Evolutionary conservation across 106 monocot species (phyloP).

Genomic region (Cymbidium sinense): DNA sequence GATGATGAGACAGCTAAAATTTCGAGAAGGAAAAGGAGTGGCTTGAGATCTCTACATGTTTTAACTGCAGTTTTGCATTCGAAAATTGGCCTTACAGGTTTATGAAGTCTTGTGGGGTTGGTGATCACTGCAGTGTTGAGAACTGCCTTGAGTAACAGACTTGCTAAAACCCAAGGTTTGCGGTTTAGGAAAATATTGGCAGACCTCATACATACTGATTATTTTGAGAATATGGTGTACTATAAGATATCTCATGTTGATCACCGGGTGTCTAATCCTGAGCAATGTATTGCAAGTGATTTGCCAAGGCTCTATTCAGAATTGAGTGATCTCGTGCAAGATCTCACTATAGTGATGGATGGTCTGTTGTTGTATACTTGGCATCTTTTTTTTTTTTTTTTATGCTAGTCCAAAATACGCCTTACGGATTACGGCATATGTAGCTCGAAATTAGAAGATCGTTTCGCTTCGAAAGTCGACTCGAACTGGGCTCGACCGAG

Average conservation of each 20-base stretch:
- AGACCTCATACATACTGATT: slow-evolving; percentile 74
- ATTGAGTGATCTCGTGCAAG: slow-evolving; percentile 96
- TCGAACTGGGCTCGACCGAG: too few relatives aligned
- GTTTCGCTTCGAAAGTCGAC: too few relatives aligned
- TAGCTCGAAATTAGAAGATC: too few relatives aligned
- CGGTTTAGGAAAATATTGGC: slow-evolving; percentile 91
- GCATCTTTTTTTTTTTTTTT: slow-evolving; percentile 97
- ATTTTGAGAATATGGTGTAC: slow-evolving; percentile 99
- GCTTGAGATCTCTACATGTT: slow-evolving; percentile 73
- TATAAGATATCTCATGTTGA: slow-evolving; percentile 99
- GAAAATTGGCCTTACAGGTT: slow-evolving; percentile 50
- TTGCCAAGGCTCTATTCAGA: slow-evolving; percentile 89
- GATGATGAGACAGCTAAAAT: slow-evolving; percentile 25
- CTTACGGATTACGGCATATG: slow-evolving; percentile 97
- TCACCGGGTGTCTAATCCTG: slow-evolving; percentile 72
- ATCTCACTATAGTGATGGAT: slow-evolving; percentile 83
- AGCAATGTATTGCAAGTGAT: slow-evolving; percentile 95
- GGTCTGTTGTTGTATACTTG: slow-evolving; percentile 86
- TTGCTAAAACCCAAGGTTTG: slow-evolving; percentile 86
- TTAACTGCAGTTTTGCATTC: slow-evolving; percentile 77
- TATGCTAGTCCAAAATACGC: slow-evolving; percentile 99
- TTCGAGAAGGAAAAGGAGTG: slow-evolving; percentile 32
- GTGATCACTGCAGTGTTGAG: slow-evolving; percentile 59
- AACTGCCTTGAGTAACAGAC: slow-evolving; percentile 78
- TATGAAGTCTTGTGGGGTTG: slow-evolving; percentile 57